phyloP scores from a whole-genome alignment of 2,329 filamentous ascomycete species.

The Macrophomina pseudophaseolina region DNA sequence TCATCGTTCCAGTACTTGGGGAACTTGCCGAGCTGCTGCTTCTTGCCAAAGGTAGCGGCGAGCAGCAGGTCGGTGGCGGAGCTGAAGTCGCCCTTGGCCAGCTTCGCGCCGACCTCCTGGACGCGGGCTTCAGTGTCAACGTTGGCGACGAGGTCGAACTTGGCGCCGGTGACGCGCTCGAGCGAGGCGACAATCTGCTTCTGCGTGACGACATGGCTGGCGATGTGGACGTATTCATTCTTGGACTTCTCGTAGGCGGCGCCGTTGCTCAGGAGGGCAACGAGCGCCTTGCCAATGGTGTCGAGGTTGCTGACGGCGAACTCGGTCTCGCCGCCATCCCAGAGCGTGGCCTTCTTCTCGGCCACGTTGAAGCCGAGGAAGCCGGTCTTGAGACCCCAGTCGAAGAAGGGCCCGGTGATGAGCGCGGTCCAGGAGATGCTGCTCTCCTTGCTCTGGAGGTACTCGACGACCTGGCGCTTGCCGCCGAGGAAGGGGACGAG shows the following conservation, averaged over 20 bases:
- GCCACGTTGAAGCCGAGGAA: conserved; percentile 59
- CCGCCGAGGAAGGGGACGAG: conserved; percentile 58
- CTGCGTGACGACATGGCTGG: conserved; percentile 63
- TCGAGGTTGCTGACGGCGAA: conserved; percentile 59
- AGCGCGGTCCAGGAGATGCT: conserved; percentile 65
- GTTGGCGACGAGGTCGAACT: conserved; percentile 55
- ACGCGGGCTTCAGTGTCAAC: conserved; percentile 38
- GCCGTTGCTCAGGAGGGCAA: conserved; percentile 54
- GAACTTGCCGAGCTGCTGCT: conserved; percentile 35
- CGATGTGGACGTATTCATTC: conserved; percentile 64
- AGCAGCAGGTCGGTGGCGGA: conserved; percentile 34
- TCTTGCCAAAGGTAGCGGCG: conserved; percentile 30
- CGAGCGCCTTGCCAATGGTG: conserved; percentile 59
- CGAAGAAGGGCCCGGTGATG: conserved; percentile 65
- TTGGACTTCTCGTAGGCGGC: conserved; percentile 36
- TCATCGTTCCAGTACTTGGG: conserved; percentile 47
- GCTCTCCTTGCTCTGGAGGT: conserved; percentile 55
- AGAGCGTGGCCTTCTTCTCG: conserved; percentile 58
- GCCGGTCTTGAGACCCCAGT: conserved; percentile 59
- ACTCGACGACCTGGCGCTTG: conserved; percentile 58
- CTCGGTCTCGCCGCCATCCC: conserved; percentile 61
- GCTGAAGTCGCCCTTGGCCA: conserved; percentile 43
- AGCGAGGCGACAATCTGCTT: conserved; percentile 60
- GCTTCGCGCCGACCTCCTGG: conserved; percentile 40
- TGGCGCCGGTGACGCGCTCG: conserved; percentile 58